These are phyloP conservation scores for Mycocalia duriaeana DNA, from an alignment of 1,284 basidiomycete species.

Conservation along the genomic window DNA sequence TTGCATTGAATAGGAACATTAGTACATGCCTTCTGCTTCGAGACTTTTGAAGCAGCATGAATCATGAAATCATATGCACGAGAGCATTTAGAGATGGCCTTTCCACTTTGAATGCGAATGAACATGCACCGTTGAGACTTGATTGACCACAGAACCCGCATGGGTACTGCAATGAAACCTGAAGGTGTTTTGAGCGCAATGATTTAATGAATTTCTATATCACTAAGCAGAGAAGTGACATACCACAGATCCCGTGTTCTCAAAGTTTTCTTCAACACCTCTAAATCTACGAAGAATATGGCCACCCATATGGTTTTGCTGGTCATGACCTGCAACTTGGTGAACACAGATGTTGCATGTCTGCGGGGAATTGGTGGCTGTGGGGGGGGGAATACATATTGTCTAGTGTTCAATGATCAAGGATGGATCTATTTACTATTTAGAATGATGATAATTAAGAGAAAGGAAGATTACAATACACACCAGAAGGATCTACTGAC, in stretches of 20 bases:
- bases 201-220: not conserved
- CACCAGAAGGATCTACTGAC: not conserved
- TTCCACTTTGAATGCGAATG: conserved; percentile 3
- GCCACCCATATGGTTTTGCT: conserved; percentile 12
- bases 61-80: conserved; percentile 12
- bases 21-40: conserved; percentile 14
- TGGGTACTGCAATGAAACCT: conserved; percentile 8
- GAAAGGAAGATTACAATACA: too few relatives aligned
- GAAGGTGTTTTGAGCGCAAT: not conserved
- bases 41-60: conserved; percentile 10
- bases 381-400: not conserved
- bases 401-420: not conserved
- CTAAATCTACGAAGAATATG: conserved; percentile 6
- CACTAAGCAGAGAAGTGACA: not conserved
- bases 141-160: conserved; percentile 16
- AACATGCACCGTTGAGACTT: conserved; percentile 1
- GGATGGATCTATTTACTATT: not conserved
- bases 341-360: conserved; percentile 7
- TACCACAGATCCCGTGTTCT: not conserved
- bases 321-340: not conserved
- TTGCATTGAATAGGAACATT: conserved; percentile 15
- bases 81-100: conserved; percentile 10
- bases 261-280: conserved; percentile 3
- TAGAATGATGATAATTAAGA: too few relatives aligned
- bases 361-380: not conserved